A percentile compares a stretch with the other conserved stretches of the same genome.
Conservation (phyloP, 1,284 basidiomycete species). For the Ustilago bromivora region DNA sequence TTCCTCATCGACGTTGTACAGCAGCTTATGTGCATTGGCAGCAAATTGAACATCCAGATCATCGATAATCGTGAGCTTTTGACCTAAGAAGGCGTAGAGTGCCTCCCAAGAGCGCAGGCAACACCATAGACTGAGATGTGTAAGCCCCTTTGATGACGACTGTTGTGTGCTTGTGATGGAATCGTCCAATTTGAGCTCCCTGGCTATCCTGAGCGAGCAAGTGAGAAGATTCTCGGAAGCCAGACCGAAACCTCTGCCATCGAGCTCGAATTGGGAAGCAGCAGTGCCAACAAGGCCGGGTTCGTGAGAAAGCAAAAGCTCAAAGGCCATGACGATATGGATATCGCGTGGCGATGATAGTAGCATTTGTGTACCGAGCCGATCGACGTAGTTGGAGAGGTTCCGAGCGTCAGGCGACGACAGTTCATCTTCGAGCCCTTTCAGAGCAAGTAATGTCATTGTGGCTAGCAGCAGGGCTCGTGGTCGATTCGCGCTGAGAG, state of each 20-base stretch:
- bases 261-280: constrained; percentile 21
- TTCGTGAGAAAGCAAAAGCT: constrained; percentile 32
- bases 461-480: constrained; percentile 31
- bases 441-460: constrained; percentile 18
- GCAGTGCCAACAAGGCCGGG: constrained; percentile 34
- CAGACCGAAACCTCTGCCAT: constrained; percentile 26
- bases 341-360: constrained; percentile 25
- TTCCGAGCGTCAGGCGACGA: constrained; percentile 16
- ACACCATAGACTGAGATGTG: constrained; percentile 24
- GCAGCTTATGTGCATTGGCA: neutral
- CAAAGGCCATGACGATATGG: constrained; percentile 33
- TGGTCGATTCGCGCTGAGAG: constrained; percentile 1
- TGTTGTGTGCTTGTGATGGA: neutral
- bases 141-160: neutral
- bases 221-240: constrained; percentile 39
- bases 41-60: constrained; percentile 7
- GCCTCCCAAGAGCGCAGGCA: constrained; percentile 23
- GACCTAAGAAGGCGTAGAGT: constrained; percentile 18
- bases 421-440: constrained; percentile 13
- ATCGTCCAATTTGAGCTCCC: constrained; percentile 23
- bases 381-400: constrained; percentile 23
- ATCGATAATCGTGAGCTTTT: constrained; percentile 4
- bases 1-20: constrained; percentile 19
- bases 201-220: constrained; percentile 27
- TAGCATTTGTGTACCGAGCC: constrained; percentile 27